phyloP scores from a whole-genome alignment of 768 basidiomycete genomes.

The Lactifluus rugatus region DNA sequence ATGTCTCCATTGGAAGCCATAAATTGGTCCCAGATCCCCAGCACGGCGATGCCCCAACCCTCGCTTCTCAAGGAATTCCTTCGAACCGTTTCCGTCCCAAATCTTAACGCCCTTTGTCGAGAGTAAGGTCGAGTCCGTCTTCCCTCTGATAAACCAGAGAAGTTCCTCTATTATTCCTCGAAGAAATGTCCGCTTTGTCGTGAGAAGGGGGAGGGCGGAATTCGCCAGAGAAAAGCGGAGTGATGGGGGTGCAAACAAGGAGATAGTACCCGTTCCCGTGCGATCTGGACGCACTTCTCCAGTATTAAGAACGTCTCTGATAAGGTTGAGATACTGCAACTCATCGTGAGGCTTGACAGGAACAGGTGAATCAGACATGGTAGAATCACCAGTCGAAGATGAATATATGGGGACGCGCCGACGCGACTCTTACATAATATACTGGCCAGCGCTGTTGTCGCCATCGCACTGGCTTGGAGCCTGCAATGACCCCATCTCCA shows the following conservation, averaged over 20 bases:
- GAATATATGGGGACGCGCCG: background rate
- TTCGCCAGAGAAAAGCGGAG: conserved; percentile 81
- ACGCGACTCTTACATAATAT: conserved; percentile 17
- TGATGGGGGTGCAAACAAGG: conserved; percentile 84
- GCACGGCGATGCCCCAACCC: conserved; percentile 78
- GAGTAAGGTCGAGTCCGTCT: conserved; percentile 70
- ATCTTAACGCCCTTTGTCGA: conserved; percentile 83
- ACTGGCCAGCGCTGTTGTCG: too few relatives aligned
- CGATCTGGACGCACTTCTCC: conserved; percentile 82
- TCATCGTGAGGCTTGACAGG: conserved; percentile 54
- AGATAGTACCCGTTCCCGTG: conserved; percentile 89
- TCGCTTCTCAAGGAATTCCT: conserved; percentile 73
- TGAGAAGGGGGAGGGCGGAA: conserved; percentile 74
- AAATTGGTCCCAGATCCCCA: conserved; percentile 94
- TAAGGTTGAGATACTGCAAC: conserved; percentile 79
- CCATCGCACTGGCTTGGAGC: background rate
- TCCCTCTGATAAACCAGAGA: conserved; percentile 85
- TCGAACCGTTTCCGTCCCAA: conserved; percentile 95
- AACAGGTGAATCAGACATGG: conserved; percentile 1
- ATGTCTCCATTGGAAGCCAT: conserved; percentile 95
- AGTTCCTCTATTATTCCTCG: conserved; percentile 90
- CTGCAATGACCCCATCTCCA: conserved; percentile 17
- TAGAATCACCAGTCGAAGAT: background rate
- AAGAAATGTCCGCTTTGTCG: conserved; percentile 90
- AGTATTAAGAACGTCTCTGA: conserved; percentile 58